Conservation (phyloP, 2,329 filamentous ascomycete genomes). For the Xylaria sp. region DNA sequence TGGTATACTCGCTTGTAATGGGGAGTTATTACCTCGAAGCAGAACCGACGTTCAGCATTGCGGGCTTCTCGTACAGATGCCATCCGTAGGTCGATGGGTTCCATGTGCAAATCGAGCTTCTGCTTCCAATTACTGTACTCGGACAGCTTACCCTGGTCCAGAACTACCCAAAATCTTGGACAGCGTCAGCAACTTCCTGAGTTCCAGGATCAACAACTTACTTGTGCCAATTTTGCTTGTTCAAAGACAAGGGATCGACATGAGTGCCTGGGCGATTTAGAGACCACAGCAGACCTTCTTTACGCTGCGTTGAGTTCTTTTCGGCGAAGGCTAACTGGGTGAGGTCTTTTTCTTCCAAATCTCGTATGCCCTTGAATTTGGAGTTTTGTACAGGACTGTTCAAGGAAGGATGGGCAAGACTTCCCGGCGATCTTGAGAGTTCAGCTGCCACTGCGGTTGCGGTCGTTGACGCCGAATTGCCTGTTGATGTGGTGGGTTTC, state of each 20-base stretch:
- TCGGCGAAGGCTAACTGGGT: constrained; percentile 58
- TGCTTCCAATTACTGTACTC: constrained; percentile 99
- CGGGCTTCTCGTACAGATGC: constrained; percentile 95
- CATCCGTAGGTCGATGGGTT: constrained; percentile 95
- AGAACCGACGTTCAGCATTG: constrained; percentile 92
- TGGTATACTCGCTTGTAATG: constrained; percentile 96
- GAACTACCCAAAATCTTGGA: constrained; percentile 91
- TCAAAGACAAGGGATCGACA: constrained; percentile 91
- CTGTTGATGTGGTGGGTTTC: constrained; percentile 57
- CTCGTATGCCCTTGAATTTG: constrained; percentile 89
- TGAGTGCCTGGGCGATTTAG: constrained; percentile 91
- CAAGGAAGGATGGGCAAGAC: constrained; percentile 51
- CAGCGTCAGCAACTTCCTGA: constrained; percentile 20
- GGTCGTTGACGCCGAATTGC: constrained; percentile 46
- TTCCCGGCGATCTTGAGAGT: constrained; percentile 63
- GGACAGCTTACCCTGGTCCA: constrained; percentile 94
- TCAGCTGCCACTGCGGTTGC: constrained; percentile 47
- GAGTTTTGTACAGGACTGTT: constrained; percentile 58
- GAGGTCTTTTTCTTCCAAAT: constrained; percentile 84
- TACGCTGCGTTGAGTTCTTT: constrained; percentile 71
- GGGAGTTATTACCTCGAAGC: constrained; percentile 97
- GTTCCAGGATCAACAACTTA: constrained; percentile 54
- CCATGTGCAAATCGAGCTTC: constrained; percentile 93
- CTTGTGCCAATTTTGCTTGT: constrained; percentile 99
- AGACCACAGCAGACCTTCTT: constrained; percentile 95